Percentiles rank a stretch among this genome's conserved stretches.
phyloP scores from a whole-genome alignment of 2,329 filamentous ascomycete species.

The Beauveria brongniartii region DNA sequence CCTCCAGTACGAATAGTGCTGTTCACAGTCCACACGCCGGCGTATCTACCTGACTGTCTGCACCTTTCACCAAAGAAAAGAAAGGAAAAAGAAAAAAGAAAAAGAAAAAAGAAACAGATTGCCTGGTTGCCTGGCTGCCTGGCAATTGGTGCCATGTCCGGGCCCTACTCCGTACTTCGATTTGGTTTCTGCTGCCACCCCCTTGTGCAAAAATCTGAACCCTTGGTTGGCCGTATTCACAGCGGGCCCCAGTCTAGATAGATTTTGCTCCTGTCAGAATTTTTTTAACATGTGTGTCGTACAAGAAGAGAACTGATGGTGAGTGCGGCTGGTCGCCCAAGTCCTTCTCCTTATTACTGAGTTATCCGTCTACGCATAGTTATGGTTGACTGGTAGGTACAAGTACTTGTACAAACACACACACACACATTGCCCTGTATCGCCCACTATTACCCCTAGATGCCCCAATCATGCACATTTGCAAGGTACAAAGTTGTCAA shows the following conservation, averaged over 20 bases:
- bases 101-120: no score
- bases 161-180: background rate
- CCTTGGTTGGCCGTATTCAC: conserved; percentile 1
- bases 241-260: background rate
- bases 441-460: background rate
- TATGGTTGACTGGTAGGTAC: no score
- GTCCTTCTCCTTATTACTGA: no score
- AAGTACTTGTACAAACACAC: background rate
- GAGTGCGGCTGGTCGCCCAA: background rate
- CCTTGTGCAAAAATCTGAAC: background rate
- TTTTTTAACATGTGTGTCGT: background rate
- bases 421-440: background rate
- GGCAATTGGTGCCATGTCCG: no score
- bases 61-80: no score
- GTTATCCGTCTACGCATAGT: no score
- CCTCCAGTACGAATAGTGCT: background rate
- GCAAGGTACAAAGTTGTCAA: no score
- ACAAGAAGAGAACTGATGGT: background rate
- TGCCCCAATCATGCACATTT: no score
- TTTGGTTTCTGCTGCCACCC: background rate
- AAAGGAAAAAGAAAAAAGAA: no score
- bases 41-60: background rate
- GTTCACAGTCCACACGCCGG: background rate
- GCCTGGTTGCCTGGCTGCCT: no score
- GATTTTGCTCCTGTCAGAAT: background rate